Percentiles rank a stretch among this genome's conserved stretches.
Evolutionary conservation across 257 asterid species (phyloP).

Genomic region (Penstemon eatonii): DNA sequence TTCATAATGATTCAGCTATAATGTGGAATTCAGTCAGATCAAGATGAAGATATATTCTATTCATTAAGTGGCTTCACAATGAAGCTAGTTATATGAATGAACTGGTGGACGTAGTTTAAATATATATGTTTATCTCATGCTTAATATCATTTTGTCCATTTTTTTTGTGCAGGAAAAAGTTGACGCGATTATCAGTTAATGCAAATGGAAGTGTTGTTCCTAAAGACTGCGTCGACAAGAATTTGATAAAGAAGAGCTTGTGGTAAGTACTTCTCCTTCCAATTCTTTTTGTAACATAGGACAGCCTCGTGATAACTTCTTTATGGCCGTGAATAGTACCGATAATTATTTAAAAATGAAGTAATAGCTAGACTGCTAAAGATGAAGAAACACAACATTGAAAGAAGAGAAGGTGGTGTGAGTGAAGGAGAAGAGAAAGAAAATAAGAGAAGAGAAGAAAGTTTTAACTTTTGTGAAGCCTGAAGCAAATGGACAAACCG

Average conservation of each 20-base stretch:
- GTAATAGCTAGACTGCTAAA: too few relatives aligned
- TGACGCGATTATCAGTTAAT: slow-evolving; percentile 77
- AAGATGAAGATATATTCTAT: too few relatives aligned
- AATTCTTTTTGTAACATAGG: neutral
- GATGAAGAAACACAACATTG: too few relatives aligned
- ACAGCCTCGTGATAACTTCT: too few relatives aligned
- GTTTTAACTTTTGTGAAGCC: too few relatives aligned
- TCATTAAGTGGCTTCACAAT: neutral
- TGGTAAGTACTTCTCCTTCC: slow-evolving; percentile 52
- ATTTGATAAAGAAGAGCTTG: slow-evolving; percentile 68
- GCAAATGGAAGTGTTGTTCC: slow-evolving; percentile 87
- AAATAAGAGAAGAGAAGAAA: neutral
- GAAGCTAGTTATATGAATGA: slow-evolving; percentile 17
- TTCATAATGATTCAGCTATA: slow-evolving; percentile 14
- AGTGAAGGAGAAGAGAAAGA: neutral
- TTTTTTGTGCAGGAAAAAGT: slow-evolving; percentile 59
- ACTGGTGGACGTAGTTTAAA: slow-evolving; percentile 2
- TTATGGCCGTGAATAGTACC: too few relatives aligned
- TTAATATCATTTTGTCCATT: slow-evolving; percentile 22
- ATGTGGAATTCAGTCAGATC: too few relatives aligned
- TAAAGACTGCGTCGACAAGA: slow-evolving; percentile 67
- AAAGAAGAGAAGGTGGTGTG: neutral
- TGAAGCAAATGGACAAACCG: neutral
- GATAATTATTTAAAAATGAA: too few relatives aligned
- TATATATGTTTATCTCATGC: slow-evolving; percentile 4